These are phyloP conservation scores for Aspergillus novofumigatus DNA, from an alignment of 2,329 filamentous ascomycete species.

Conservation along the genomic window DNA sequence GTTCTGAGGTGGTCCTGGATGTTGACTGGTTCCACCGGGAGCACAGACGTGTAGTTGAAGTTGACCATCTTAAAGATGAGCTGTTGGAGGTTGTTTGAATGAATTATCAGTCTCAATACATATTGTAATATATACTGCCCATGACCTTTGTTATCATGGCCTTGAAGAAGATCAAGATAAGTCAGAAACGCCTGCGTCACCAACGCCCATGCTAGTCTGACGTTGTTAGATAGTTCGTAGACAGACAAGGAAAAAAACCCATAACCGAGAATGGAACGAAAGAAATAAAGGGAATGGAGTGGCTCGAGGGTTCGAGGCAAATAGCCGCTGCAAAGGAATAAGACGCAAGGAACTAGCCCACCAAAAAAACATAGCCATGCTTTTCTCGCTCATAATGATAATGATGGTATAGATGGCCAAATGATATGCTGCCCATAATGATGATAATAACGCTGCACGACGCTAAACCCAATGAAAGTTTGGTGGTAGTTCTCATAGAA, in stretches of 20 bases:
- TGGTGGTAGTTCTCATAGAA: background rate
- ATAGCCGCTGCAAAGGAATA: background rate
- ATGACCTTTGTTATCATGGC: background rate
- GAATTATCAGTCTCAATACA: background rate
- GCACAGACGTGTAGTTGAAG: background rate
- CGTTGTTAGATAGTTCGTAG: background rate
- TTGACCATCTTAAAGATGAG: background rate
- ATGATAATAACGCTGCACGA: background rate
- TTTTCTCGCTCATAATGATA: background rate
- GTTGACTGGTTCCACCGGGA: too few species aligned
- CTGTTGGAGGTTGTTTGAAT: background rate
- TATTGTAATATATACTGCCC: background rate
- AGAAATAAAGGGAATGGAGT: background rate
- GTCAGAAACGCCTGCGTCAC: background rate
- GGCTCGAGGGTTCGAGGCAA: background rate
- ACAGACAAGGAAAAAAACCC: background rate
- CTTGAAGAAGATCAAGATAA: background rate
- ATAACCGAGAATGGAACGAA: background rate
- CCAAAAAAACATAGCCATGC: background rate
- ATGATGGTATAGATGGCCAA: background rate
- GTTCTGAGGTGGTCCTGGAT: too few species aligned
- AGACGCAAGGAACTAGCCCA: background rate
- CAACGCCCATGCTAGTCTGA: background rate
- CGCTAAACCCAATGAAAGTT: background rate
- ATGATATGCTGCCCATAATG: background rate